Base-by-base conservation (phyloP, 2,329 filamentous ascomycete species). In the Pseudogymnoascus sp. region DNA sequence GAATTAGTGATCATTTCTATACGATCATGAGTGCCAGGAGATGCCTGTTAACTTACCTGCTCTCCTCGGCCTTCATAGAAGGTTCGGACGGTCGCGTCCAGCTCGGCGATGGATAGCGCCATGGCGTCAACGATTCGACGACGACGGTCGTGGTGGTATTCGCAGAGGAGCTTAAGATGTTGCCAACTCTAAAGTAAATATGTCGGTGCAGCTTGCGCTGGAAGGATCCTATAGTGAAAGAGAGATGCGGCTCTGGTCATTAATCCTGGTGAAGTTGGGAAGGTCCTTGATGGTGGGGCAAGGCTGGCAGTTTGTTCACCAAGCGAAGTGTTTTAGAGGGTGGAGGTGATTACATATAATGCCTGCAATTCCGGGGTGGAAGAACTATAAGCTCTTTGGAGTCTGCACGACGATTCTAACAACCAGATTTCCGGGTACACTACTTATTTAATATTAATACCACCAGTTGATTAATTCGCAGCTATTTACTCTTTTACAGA, bases 21-120 rank as follows among this genome's bases (percentile, higher is more conserved):
- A 41, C 47, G 47, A 54, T 54, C 37, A 33, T 54, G 20, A 37
- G 30, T 28, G 36, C 5, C 22, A 33, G 59, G 22, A 33, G 41
- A 57, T 57, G 37, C 50, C 38, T 61, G 62, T 14, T 59, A 64
- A 78, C 87, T 71, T 81, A 96, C 92, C 81, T 92, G 85, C 64
- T 97, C 91, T 70, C 94, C 94, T 76, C 93, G 89, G 74, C 92
- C 92, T 79, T 97, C 93, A 74, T 96, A 99, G 79, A 99, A 97
- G 80, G 90, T 86, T 75, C 90, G 92, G 82, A 97, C 93, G 68
- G 92, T 94, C 76, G 83, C 87, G 85, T 99, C 94, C 81, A 99
- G 86, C 86, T 99, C 94, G 76, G 89, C 86, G 77, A 99, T 93
- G 72, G 89, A 80, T 74, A 84, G 79, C 74, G 85, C 80, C 85